phyloP scores from a whole-genome alignment of 768 basidiomycete genomes.

The Tylopilus sp. region DNA sequence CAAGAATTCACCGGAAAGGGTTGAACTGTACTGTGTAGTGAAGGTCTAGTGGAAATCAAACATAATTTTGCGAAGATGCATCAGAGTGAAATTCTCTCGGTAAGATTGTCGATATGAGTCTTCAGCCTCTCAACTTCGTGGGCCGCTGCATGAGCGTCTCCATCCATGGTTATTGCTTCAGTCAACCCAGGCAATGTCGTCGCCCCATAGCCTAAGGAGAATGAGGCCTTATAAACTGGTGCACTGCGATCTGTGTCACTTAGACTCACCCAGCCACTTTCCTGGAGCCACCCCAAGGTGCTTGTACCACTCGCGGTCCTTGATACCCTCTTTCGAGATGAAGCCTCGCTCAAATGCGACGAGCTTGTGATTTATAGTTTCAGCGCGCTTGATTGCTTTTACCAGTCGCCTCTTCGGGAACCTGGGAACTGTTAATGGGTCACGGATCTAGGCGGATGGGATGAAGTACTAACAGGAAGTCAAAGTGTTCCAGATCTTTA shows the following conservation, averaged over 20 bases:
- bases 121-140: conserved; percentile 62
- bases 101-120: conserved; percentile 48
- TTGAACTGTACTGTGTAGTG: no score
- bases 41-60: neutral
- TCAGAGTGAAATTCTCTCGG: conserved; percentile 29
- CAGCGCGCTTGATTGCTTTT: conserved; percentile 57
- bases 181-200: conserved; percentile 82
- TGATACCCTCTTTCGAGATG: conserved; percentile 76
- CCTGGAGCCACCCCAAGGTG: conserved; percentile 91
- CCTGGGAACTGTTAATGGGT: conserved; percentile 13
- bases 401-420: conserved; percentile 36
- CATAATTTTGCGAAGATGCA: neutral
- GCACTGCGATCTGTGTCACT: neutral
- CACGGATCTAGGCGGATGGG: neutral
- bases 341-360: conserved; percentile 76
- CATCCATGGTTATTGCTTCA: conserved; percentile 72
- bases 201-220: conserved; percentile 70
- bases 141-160: conserved; percentile 57
- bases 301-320: conserved; percentile 83
- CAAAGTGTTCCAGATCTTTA: conserved; percentile 1
- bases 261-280: conserved; percentile 67
- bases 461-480: conserved; percentile 12
- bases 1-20: no score
- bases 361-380: conserved; percentile 64
- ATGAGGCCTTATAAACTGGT: conserved; percentile 2